Evolutionary conservation across 1,284 basidiomycete species (phyloP).

Genomic region (Rhodotorula sp.): DNA sequence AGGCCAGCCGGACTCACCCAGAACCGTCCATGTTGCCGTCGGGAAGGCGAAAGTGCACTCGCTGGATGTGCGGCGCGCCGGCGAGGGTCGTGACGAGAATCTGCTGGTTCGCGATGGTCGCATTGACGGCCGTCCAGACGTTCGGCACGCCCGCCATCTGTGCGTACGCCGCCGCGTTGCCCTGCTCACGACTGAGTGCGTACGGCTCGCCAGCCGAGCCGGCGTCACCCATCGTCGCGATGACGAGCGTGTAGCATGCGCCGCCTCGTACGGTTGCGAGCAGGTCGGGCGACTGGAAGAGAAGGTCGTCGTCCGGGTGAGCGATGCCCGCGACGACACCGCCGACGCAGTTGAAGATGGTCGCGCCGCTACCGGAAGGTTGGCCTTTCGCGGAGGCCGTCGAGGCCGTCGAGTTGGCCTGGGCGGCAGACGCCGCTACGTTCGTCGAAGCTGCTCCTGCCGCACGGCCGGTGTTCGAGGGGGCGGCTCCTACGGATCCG

Average conservation of each 20-base stretch:
- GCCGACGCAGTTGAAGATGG: slow-evolving; percentile 29
- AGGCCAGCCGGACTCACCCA: neutral
- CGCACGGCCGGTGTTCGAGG: no score
- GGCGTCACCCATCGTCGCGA: slow-evolving; percentile 39
- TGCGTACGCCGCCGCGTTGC: slow-evolving; percentile 40
- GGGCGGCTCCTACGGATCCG: no score
- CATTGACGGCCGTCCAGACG: slow-evolving; percentile 22
- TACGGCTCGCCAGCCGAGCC: slow-evolving; percentile 32
- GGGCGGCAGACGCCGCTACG: neutral
- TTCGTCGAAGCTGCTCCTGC: no score
- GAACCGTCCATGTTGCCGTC: slow-evolving; percentile 35
- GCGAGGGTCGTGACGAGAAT: slow-evolving; percentile 35
- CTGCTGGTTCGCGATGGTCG: slow-evolving; percentile 34
- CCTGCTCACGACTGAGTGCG: slow-evolving; percentile 28
- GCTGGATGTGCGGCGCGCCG: slow-evolving; percentile 31
- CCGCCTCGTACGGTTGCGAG: slow-evolving; percentile 15
- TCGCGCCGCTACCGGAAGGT: neutral
- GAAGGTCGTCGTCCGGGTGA: slow-evolving; percentile 40
- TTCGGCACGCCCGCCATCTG: slow-evolving; percentile 35
- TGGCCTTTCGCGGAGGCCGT: neutral
- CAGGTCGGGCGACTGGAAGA: slow-evolving; percentile 34
- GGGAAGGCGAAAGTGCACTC: slow-evolving; percentile 39
- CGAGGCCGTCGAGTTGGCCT: neutral
- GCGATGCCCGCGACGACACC: slow-evolving; percentile 30
- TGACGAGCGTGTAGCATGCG: slow-evolving; percentile 30